These are phyloP conservation scores for Salvia rosmarinus DNA, from an alignment of 257 asterid species.

Conservation along the genomic window DNA sequence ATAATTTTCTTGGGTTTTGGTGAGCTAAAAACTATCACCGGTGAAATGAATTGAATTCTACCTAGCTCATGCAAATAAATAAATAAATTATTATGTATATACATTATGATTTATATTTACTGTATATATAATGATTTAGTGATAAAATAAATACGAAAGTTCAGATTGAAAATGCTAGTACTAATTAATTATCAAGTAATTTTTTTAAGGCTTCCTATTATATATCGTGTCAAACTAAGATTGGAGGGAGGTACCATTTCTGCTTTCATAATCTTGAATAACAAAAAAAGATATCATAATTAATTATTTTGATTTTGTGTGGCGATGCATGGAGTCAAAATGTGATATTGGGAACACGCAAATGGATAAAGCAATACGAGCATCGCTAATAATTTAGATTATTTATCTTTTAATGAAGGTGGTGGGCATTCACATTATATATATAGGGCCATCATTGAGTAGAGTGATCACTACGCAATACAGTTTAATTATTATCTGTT, in stretches of 20 bases:
- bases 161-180: not conserved
- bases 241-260: not conserved
- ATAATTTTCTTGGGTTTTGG: constrained; percentile 5
- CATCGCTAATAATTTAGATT: not conserved
- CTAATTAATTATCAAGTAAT: not conserved
- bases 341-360: constrained; percentile 27
- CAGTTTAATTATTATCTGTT: not conserved
- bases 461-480: constrained; percentile 36
- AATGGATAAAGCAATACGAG: constrained; percentile 28
- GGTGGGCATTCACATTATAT: constrained; percentile 32
- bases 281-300: not conserved
- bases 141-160: not conserved
- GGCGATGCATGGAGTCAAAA: constrained; percentile 31
- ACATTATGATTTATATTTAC: not conserved
- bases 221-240: not conserved
- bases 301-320: not conserved
- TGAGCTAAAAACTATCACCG: constrained; percentile 21
- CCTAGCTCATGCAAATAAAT: constrained; percentile 5
- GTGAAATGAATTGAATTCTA: not conserved
- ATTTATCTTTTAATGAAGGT: constrained; percentile 7
- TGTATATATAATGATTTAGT: not conserved
- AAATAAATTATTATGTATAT: not conserved
- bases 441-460: constrained; percentile 31
- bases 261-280: constrained; percentile 3
- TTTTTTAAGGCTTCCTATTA: not conserved